Evolutionary conservation across 139 green algal species (phyloP), one percentile per base, ranked within the genome.

Genomic region (Zygnema circumcarinatum): DNA sequence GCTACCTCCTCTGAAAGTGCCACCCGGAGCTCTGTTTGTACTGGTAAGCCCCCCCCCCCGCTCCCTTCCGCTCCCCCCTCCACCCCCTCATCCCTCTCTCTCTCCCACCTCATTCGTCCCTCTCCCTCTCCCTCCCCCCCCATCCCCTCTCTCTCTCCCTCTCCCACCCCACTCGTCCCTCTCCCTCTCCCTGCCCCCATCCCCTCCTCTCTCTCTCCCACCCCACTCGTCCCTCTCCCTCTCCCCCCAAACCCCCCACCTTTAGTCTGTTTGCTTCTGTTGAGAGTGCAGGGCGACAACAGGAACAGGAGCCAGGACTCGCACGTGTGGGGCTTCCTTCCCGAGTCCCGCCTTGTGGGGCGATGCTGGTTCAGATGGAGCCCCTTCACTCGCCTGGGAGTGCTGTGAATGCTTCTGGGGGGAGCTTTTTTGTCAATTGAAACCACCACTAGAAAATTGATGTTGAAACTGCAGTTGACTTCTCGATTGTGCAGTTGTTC

Each of bases 211-310:
- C 69, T 78, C 35, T 78, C 69, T 41, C 69, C 16, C 11, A 39
- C 69, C 16, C 69, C 16, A 3, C 35, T 78, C 16, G 7, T 78
- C 16, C 16, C 69, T 78, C 69, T 62, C 16, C 16, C 47, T 62
- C 11, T 78, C 69, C 69, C 69, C 11, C 69, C 11, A 22, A 22
- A 3, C 16, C 69, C 16, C 35, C 16, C 69, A 22, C 69, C 16
- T 78, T 39, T 20, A 22, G 3, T 41, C 69, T 20, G 11, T 78
- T 16, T 78, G 3, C 69, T 20, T 39, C 36, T 78, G 7, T 16
- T 20, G n/a, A n/a, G n/a, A n/a, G n/a, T n/a, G n/a, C 75, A 83
- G 75, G 75, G 75, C 2, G 75, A 83, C 75, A 83, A 83, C 32
- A 16, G 75, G 31, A 83, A 83, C 75, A 83, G 38, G 3, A 83